Base-by-base conservation (phyloP, 306 rosid species). In the Prosopis cineraria region DNA sequence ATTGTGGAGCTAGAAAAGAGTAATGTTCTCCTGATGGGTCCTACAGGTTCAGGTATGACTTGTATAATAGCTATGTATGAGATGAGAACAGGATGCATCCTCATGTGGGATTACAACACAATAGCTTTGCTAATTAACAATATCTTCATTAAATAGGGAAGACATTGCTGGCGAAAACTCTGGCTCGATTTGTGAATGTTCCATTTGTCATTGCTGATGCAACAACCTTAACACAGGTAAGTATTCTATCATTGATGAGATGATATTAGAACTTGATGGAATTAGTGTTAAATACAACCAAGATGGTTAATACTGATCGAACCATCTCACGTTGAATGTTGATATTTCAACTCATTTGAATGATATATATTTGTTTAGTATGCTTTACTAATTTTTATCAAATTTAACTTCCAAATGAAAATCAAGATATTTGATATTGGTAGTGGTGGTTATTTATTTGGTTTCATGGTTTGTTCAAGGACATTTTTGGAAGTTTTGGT, bases 191-290 rank as follows among this genome's bases (percentile, higher is more conserved):
- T 83, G 97, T 94, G 86, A 94, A 94, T 78, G 98, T 94, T 76
- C 98, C 98, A 6, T 92, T 94, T 82, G 95, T 94, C 85, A 92
- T 94, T 82, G 91, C 97, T 33, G 98, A 94, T 83, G 98, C 98
- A 52, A 94, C 98, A 80, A 94, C 92, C 76, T 89, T 94, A 84
- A 94, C 98, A 62, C 98, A 94, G 95, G 98, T 87, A 43, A 86
- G 86, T 86, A 79, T 50, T 31, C 69, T 78, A 63, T 78, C 30
- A 64, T 52, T 52, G 56, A 78, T 31, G 78, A 59, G 33, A 70
- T 33, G 22, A 72, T 69, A 53, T 67, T 48, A 74, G 64, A 80
- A 41, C 55, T 78, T 56, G 76, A 25, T 16, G 76, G 40, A 63
- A 33, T 17, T 9, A 70, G 72, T 37, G 19, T 56, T 44, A 44